Evolutionary conservation across 805 yeast genomes (phyloP).

Genomic region (Wickerhamiella siamensis): DNA sequence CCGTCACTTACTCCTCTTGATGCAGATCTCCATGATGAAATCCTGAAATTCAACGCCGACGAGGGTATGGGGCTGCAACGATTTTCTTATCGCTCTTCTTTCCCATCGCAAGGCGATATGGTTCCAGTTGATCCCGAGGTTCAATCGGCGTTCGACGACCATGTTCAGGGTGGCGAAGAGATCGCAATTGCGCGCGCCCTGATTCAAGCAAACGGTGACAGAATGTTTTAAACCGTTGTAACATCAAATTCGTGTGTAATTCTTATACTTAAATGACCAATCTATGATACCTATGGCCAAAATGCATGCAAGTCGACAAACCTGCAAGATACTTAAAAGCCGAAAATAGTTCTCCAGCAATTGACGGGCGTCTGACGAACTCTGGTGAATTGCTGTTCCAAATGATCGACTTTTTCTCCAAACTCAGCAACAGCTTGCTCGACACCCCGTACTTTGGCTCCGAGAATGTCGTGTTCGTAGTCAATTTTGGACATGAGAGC

Average conservation of each 20-base stretch:
- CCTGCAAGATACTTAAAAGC: not conserved
- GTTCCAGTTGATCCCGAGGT: slow-evolving; percentile 50
- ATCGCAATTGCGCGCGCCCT: slow-evolving; percentile 54
- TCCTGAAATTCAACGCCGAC: slow-evolving; percentile 1
- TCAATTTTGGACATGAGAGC: slow-evolving; percentile 42
- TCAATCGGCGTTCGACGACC: slow-evolving; percentile 31
- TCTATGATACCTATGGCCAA: not conserved
- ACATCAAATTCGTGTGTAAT: not conserved
- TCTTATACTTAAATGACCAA: not conserved
- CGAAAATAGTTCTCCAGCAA: not conserved
- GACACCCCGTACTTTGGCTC: slow-evolving; percentile 50
- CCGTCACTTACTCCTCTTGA: not conserved
- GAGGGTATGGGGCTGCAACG: slow-evolving; percentile 1
- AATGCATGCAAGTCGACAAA: not conserved
- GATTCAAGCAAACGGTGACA: slow-evolving; percentile 39
- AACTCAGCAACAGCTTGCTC: slow-evolving; percentile 43
- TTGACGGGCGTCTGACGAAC: not conserved
- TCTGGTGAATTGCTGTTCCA: slow-evolving; percentile 22
- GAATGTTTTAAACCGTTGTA: not conserved
- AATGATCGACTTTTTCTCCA: slow-evolving; percentile 24
- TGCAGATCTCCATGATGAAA: slow-evolving; percentile 1
- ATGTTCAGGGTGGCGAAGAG: slow-evolving; percentile 34
- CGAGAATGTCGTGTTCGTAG: slow-evolving; percentile 48
- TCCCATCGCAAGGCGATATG: not conserved
- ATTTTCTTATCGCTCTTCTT: not conserved